Percentiles rank a stretch among this genome's conserved stretches.
Conservation (phyloP, 148 eudicot genomes). For the Rhododendron ovatum region DNA sequence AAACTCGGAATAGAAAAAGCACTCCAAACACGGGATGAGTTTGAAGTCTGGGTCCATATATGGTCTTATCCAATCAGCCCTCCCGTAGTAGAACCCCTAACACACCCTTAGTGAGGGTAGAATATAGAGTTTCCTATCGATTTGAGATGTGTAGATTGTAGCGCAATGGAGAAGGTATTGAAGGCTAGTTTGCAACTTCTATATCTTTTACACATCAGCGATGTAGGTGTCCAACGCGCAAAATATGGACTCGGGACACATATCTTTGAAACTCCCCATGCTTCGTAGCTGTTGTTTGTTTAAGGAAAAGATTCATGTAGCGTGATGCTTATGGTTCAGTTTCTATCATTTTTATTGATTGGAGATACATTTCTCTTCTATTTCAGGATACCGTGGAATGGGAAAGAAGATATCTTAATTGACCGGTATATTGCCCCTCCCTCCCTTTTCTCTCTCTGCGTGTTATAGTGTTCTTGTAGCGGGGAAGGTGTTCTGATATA, state of each 20-base stretch:
- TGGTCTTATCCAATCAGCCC: neutral
- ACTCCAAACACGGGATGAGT: neutral
- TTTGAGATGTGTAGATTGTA: neutral
- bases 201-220: neutral
- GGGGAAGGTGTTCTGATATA: neutral
- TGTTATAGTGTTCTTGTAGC: neutral
- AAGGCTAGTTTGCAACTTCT: neutral
- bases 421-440: slow-evolving; percentile 54
- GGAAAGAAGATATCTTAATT: slow-evolving; percentile 80
- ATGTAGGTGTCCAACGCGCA: neutral
- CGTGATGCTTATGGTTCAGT: neutral
- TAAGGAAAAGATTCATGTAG: neutral
- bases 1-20: neutral
- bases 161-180: neutral
- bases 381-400: slow-evolving; percentile 98
- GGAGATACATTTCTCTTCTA: slow-evolving; percentile 16
- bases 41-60: neutral
- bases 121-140: neutral
- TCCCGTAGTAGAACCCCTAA: neutral
- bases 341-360: neutral
- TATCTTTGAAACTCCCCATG: neutral
- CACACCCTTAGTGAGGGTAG: neutral
- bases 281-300: neutral
- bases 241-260: neutral
- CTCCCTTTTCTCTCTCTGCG: neutral